These are phyloP conservation scores for Henningerozyma blattae DNA, from an alignment of 805 yeast species.

Conservation along the genomic window DNA sequence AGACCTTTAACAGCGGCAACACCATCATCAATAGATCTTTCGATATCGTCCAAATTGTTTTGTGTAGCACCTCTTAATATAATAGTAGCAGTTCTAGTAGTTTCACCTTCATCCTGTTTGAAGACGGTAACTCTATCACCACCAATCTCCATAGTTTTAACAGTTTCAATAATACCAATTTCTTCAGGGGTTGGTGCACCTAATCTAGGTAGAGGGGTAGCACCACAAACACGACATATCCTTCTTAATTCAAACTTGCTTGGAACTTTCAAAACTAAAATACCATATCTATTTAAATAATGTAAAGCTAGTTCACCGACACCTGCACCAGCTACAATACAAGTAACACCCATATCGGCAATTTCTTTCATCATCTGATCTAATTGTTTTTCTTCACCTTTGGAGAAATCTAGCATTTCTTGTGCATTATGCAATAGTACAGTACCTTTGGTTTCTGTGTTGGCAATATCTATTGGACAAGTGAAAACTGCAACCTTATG, in stretches of 20 bases:
- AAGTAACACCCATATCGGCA: constrained; percentile 72
- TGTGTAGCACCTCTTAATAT: constrained; percentile 94
- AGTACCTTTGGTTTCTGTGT: constrained; percentile 98
- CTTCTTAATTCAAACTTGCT: constrained; percentile 92
- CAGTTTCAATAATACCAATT: constrained; percentile 76
- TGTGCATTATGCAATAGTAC: constrained; percentile 90
- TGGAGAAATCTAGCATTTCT: constrained; percentile 91
- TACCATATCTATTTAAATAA: constrained; percentile 76
- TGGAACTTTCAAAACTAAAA: constrained; percentile 79
- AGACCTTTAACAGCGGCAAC: constrained; percentile 85
- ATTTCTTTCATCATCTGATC: constrained; percentile 78
- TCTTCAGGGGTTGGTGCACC: constrained; percentile 96
- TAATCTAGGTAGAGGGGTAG: constrained; percentile 85
- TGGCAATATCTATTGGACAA: constrained; percentile 87
- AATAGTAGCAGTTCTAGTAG: constrained; percentile 81
- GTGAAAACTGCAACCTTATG: constrained; percentile 89
- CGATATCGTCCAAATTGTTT: constrained; percentile 85
- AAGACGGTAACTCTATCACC: constrained; percentile 95
- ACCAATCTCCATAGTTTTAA: constrained; percentile 89
- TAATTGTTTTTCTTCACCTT: constrained; percentile 91
- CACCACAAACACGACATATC: constrained; percentile 92
- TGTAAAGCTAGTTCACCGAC: constrained; percentile 90
- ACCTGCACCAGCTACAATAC: constrained; percentile 88
- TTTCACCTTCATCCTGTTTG: constrained; percentile 52
- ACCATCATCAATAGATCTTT: constrained; percentile 96